A percentile compares a stretch with the other conserved stretches of the same genome.
Evolutionary conservation across 345 rosid genomes (phyloP).

Genomic region (Camelina neglecta): DNA sequence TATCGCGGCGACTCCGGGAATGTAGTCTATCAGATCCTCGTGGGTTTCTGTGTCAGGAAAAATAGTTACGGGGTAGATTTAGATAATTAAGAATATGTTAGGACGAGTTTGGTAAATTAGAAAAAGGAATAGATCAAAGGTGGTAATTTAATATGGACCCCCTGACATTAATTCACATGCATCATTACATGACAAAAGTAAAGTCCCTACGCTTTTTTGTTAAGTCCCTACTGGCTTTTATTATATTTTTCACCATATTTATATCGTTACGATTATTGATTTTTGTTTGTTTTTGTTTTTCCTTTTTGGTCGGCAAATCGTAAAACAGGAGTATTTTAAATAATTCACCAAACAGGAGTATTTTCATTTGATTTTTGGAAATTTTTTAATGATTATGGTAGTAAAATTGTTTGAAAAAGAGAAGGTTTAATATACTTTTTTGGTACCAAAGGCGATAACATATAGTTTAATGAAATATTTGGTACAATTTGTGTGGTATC

Average conservation of each 20-base stretch:
- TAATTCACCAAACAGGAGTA: too few species aligned
- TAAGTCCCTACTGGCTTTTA: constrained; percentile 27
- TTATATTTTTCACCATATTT: constrained; percentile 25
- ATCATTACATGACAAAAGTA: constrained; percentile 28
- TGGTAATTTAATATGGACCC: constrained; percentile 22
- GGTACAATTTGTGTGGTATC: background rate
- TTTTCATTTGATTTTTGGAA: too few species aligned
- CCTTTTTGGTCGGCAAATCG: constrained; percentile 37
- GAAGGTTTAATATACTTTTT: background rate
- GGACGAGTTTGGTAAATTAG: background rate
- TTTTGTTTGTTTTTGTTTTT: too few species aligned
- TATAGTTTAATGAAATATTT: background rate
- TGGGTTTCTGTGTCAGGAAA: constrained; percentile 45
- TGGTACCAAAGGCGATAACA: background rate
- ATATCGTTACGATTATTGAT: background rate
- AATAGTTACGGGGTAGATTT: background rate
- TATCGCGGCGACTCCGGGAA: constrained; percentile 74
- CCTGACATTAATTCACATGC: constrained; percentile 48
- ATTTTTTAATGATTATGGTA: background rate
- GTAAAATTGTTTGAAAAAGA: background rate
- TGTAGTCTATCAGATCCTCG: constrained; percentile 61
- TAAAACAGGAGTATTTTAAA: background rate
- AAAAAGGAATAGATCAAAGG: background rate
- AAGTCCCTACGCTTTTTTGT: constrained; percentile 5
- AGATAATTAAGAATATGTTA: background rate